phyloP scores from a whole-genome alignment of 257 asterid genomes.

The Solanum dulcamara region DNA sequence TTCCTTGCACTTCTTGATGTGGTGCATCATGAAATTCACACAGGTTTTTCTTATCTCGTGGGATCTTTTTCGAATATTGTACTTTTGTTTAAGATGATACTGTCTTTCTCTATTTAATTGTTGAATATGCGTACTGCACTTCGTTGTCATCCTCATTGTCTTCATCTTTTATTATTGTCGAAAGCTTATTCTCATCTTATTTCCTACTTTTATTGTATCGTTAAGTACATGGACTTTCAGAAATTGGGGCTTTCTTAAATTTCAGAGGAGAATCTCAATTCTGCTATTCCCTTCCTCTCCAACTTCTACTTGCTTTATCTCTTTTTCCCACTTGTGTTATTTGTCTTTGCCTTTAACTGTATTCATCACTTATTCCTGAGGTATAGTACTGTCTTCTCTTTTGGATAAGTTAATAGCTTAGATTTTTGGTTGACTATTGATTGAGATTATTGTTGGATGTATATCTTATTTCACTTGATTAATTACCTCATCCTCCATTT shows the following conservation, averaged over 20 bases:
- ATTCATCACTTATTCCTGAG: neutral
- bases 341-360: neutral
- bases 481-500: neutral
- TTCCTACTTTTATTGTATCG: neutral
- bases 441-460: neutral
- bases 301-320: neutral
- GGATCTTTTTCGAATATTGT: neutral
- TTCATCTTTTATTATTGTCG: neutral
- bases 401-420: neutral
- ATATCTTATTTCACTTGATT: neutral
- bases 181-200: neutral
- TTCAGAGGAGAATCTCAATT: neutral
- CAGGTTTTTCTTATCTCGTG: neutral
- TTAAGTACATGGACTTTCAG: neutral
- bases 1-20: neutral
- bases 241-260: neutral
- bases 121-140: neutral
- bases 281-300: neutral
- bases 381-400: neutral
- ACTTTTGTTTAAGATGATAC: neutral
- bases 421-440: neutral
- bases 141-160: neutral
- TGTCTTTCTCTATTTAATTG: neutral
- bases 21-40: neutral
- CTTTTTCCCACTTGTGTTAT: neutral